A percentile compares a stretch with the other conserved stretches of the same genome.
phyloP scores from a whole-genome alignment of 2,329 filamentous ascomycete genomes.

The Pseudogymnoascus sp. region DNA sequence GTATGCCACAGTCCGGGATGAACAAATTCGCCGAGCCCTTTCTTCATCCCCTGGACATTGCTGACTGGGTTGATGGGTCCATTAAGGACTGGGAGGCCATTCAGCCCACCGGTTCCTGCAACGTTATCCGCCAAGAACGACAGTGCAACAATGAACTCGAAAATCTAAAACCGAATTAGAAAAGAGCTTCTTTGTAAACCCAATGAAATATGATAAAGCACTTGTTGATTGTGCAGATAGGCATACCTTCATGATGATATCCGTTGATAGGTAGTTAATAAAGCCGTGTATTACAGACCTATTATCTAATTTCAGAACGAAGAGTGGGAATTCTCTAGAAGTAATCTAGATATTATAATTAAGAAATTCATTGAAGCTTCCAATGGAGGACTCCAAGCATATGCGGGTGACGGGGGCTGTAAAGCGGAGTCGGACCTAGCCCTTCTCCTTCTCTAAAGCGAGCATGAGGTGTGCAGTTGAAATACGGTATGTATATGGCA shows the following conservation, averaged over 20 bases:
- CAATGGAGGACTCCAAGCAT: background rate
- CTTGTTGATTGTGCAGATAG: background rate
- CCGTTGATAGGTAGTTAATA: background rate
- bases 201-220: background rate
- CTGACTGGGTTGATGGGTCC: constrained; percentile 23
- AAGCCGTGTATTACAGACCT: background rate
- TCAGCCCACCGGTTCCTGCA: constrained; percentile 18
- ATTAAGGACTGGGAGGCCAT: constrained; percentile 25
- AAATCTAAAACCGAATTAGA: background rate
- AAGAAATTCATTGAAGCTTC: background rate
- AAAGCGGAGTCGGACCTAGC: background rate
- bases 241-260: background rate
- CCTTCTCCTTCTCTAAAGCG: background rate
- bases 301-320: background rate
- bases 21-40: constrained; percentile 23
- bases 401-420: background rate
- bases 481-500: background rate
- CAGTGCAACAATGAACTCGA: background rate
- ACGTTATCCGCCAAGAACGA: background rate
- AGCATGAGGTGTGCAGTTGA: background rate
- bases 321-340: background rate
- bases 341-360: background rate
- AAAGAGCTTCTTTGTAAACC: background rate
- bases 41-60: constrained; percentile 3
- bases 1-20: constrained; percentile 33